A percentile compares a stretch with the other conserved stretches of the same genome.
These are phyloP conservation scores for Saccharomycopsis babjevae DNA, from an alignment of 805 yeast genomes.

Conservation along the genomic window DNA sequence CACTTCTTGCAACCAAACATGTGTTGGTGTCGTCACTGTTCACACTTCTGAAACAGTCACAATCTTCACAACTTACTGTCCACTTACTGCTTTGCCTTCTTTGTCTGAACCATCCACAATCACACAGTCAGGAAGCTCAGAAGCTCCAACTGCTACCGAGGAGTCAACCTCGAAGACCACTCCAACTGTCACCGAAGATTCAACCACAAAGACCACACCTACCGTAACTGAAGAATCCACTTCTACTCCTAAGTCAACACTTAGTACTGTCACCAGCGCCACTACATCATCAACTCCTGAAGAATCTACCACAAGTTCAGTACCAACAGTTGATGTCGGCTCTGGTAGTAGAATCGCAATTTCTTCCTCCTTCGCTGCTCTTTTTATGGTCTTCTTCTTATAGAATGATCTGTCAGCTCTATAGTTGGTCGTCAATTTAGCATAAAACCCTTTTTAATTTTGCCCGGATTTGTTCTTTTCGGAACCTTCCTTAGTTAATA, in stretches of 20 bases:
- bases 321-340: background rate
- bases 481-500: no score
- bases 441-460: no score
- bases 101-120: background rate
- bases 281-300: slow-evolving; percentile 9
- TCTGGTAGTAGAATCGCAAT: slow-evolving; percentile 4
- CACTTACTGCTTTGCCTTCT: background rate
- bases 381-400: background rate
- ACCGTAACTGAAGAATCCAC: background rate
- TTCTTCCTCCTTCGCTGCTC: background rate
- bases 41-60: slow-evolving; percentile 1
- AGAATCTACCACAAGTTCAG: background rate
- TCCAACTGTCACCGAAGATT: background rate
- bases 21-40: slow-evolving; percentile 7
- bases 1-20: slow-evolving; percentile 5
- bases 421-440: no score
- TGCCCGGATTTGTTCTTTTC: background rate
- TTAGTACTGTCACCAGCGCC: slow-evolving; percentile 4
- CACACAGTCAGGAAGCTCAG: background rate
- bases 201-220: background rate
- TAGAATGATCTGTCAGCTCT: background rate
- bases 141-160: background rate
- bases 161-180: background rate
- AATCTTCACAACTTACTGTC: slow-evolving; percentile 12
- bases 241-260: slow-evolving; percentile 6